Base-by-base conservation (phyloP, 2,329 filamentous ascomycete genomes). In the Trichoderma gracile region DNA sequence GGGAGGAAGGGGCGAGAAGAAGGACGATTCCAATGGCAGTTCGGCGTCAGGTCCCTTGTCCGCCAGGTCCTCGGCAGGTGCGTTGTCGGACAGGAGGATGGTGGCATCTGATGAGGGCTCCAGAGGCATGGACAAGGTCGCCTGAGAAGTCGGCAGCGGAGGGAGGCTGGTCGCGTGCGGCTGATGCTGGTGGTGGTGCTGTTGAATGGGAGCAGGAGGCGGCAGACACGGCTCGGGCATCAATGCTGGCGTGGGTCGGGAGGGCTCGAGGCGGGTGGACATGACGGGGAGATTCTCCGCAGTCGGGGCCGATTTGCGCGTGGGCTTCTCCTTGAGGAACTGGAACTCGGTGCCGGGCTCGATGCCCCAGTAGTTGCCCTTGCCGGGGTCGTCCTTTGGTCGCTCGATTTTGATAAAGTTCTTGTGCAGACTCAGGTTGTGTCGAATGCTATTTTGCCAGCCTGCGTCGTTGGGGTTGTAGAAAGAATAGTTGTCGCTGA, bases 371-470 rank as follows among this genome's bases (percentile, higher is more conserved):
- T 98, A 98, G 77, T 97, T 94, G 49, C 95, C 95, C 78, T 98
- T 98, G 71, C 95, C 95, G 3, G 94, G 93, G 72, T 98, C 95
- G 74, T 97, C 93, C 81, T 98, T 98, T 64, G 93, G 93, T 65
- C 95, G 86, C 77, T 97, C 93, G 73, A 96, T 90, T 79, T 98
- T 98, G 75, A 93, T 88, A 73, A 98, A 98, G 53, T 91, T 92
- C 79, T 98, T 98, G 82, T 97, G 96, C 50, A 99, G 82, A 73
- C 93, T 97, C 40, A 99, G 86, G 71, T 99, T 99, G 78, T 99
- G 95, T 40, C 95, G 90, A 75, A 99, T 99, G 80, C 95, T 98
- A 78, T 99, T 99, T 78, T 98, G 94, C 95, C 95, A 99, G 68
- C 95, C 94, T 12, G 91, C 88, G 71, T 97, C 93, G 63, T 89